Evolutionary conservation across 139 green algal genomes (phyloP), one percentile per base, ranked within the genome.

Genomic region (Chlamydomonas eustigma): DNA sequence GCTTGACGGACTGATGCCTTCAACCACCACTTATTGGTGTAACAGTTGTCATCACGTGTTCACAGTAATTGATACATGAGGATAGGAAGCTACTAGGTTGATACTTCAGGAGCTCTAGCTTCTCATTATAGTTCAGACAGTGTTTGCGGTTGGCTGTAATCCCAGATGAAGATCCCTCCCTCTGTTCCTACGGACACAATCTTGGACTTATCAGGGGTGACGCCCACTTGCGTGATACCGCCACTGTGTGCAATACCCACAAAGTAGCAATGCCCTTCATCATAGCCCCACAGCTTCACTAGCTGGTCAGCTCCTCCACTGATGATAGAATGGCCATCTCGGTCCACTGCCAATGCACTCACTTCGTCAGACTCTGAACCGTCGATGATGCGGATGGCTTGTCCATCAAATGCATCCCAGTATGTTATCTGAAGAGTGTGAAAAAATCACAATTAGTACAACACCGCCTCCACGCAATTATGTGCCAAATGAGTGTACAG

Each of bases 371-470:
- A 66, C 37, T 87, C 79, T 8, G 78, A 88, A 38, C 83, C 92
- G 52, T 97, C 91, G 31, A 96, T 83, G 58, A 94, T 89, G 33
- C 92, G 85, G 73, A 96, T 95, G 36, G 90, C 86, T 64, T 92
- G 85, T 6, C 65, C 65, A 34, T 72, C 65, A 44, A 37, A 72
- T 3, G 65, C 34, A 34, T 72, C 65, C 65, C 65, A 72, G 31
- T 44, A 72, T 4, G 65, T 72, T 33, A 72, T 72, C 65, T 72
- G 52, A 6, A n/a, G n/a, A n/a, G n/a, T n/a, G n/a, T n/a, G n/a
- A n/a, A n/a, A n/a, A n/a, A n/a, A n/a, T n/a, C n/a, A n/a, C n/a
- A n/a, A n/a, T n/a, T n/a, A n/a, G n/a, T n/a, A n/a, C n/a, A n/a
- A n/a, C n/a, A n/a, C n/a, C n/a, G n/a, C n/a, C n/a, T n/a, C n/a